Conservation (phyloP, 768 basidiomycete genomes). For the Russula virescens region DNA sequence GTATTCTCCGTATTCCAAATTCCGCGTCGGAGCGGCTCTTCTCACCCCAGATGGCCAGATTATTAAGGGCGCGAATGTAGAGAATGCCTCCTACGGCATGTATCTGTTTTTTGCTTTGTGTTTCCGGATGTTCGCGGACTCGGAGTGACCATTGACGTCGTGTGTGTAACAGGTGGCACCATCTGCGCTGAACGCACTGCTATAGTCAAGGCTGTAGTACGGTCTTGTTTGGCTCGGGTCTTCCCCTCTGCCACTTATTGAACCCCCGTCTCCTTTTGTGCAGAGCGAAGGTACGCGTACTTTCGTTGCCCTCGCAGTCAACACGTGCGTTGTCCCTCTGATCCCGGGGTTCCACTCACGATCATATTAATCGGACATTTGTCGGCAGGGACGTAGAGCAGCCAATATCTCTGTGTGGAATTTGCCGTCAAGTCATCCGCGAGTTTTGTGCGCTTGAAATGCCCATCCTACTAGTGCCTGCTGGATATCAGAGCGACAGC, state of each 20-base stretch:
- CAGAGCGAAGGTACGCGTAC: conserved; percentile 74
- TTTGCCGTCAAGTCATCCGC: conserved; percentile 86
- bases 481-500: conserved; percentile 40
- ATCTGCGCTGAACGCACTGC: conserved; percentile 97
- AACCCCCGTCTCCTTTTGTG: background rate
- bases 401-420: conserved; percentile 81
- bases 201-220: conserved; percentile 86
- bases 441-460: conserved; percentile 77
- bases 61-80: conserved; percentile 85
- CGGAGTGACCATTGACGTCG: background rate
- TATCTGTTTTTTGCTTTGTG: background rate
- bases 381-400: conserved; percentile 56
- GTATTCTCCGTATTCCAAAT: conserved; percentile 85
- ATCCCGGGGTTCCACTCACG: background rate
- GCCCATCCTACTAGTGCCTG: conserved; percentile 67
- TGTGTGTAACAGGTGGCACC: conserved; percentile 55
- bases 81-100: conserved; percentile 88
- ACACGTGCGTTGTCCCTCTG: conserved; percentile 46
- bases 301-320: conserved; percentile 76
- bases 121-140: background rate
- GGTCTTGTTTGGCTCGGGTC: conserved; percentile 28
- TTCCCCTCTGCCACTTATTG: background rate
- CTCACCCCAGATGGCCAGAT: conserved; percentile 63
- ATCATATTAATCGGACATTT: background rate
- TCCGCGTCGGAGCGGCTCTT: conserved; percentile 88